Evolutionary conservation across 2,329 filamentous ascomycete genomes (phyloP), one percentile per base, ranked within the genome.

Genomic region (Cladosporium sp.): DNA sequence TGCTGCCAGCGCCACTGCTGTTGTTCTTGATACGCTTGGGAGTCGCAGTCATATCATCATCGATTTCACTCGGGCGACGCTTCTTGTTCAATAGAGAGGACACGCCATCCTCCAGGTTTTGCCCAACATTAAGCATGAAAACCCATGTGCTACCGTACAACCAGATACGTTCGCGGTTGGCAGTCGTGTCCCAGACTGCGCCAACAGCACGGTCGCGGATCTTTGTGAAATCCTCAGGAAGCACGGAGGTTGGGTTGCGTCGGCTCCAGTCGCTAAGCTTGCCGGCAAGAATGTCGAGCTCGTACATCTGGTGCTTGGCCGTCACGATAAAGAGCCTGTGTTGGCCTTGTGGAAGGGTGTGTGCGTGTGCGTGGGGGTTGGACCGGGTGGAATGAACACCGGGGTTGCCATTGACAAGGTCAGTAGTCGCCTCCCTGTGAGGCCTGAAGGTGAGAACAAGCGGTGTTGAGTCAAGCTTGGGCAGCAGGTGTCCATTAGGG

Each of bases 71-170:
- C 43, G 55, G 64, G 43, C 53, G 58, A 53, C 58, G 59, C 41
- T 54, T 68, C 25, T 53, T 47, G 45, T 32, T 48, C 7, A 18
- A 13, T 12, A 27, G 45, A 8, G 27, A 40, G 13, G 13, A 12
- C 7, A 48, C 9, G n/a, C 38, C 25, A 8, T 50, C 43, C 8
- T 54, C 50, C 42, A 93, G 77, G 65, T 95, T 85, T 60, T 79
- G 78, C 16, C 80, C 79, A 25, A 95, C 72, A 66, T 97, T 90
- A 53, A 98, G 81, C 91, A 97, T 97, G 72, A 88, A 90, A 19
- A 98, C 69, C 78, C 90, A 97, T 1, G 80, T 84, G 35, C 82
- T 80, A 6, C 92, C 91, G 62, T 95, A 96, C 16, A 97, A 71
- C 89, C 92, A 97, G 7, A 92, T 70, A 12, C 92, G 80, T 40